Conservation (phyloP, 805 yeast species). For the Isabelozyma heimii region DNA sequence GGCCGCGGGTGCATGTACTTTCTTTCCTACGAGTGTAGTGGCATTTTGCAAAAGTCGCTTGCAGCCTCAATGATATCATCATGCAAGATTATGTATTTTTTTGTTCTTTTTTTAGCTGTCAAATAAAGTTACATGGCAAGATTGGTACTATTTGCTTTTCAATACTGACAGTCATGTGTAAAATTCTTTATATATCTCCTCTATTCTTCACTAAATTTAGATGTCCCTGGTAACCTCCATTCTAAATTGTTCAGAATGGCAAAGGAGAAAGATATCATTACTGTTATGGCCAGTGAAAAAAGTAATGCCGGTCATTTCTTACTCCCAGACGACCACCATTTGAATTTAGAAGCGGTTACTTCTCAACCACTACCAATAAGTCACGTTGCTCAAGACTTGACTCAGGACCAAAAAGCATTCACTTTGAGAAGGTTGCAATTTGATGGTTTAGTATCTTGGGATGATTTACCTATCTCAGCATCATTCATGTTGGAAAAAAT, state of each 20-base stretch:
- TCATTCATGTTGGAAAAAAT: constrained; percentile 16
- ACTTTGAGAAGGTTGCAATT: constrained; percentile 24
- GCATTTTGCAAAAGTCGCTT: too few species aligned
- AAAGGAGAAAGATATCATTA: background rate
- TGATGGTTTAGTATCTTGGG: constrained; percentile 23
- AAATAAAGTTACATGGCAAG: too few species aligned
- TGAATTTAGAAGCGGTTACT: constrained; percentile 14
- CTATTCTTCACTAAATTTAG: too few species aligned
- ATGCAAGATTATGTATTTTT: too few species aligned
- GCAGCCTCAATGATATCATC: too few species aligned
- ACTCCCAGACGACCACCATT: constrained; percentile 9
- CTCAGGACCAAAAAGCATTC: constrained; percentile 22
- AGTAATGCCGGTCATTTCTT: constrained; percentile 5
- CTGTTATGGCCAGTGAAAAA: constrained; percentile 2
- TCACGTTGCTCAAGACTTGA: constrained; percentile 21
- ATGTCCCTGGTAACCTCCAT: too few species aligned
- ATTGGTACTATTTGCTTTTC: too few species aligned
- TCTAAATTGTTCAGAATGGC: background rate
- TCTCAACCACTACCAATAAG: constrained; percentile 21
- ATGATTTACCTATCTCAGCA: constrained; percentile 27
- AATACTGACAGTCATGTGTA: too few species aligned
- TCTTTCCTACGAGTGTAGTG: too few species aligned
- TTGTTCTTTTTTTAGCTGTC: too few species aligned
- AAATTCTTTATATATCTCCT: too few species aligned
- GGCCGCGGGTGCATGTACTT: too few species aligned